phyloP scores from a whole-genome alignment of 192 early-diverging fungal species.

The Funneliformis mosseae region DNA sequence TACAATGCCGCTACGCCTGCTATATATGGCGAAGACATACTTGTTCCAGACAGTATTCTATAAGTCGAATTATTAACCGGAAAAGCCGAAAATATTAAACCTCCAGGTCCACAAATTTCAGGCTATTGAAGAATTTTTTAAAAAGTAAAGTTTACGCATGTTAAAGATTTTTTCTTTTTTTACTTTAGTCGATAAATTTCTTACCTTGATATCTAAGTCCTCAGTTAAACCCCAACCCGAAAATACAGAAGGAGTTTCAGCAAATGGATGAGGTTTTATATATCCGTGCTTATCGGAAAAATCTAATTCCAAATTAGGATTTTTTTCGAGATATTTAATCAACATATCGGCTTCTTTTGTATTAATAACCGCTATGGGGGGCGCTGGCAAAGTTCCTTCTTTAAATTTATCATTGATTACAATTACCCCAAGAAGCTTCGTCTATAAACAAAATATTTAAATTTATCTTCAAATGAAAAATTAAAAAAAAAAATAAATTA shows the following conservation, averaged over 20 bases:
- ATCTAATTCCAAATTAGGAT: not conserved
- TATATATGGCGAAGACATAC: conserved; percentile 54
- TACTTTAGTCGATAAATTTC: not conserved
- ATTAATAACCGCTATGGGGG: not conserved
- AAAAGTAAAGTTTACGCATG: not conserved
- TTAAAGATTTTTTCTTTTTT: not conserved
- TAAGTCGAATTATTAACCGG: conserved; percentile 47
- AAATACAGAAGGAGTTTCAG: not conserved
- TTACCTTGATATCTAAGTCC: not conserved
- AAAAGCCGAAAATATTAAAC: conserved; percentile 53
- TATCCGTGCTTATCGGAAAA: not conserved
- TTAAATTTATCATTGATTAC: too few species aligned
- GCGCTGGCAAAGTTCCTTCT: too few species aligned
- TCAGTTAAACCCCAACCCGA: not conserved
- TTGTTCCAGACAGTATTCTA: conserved; percentile 58
- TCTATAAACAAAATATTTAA: too few species aligned
- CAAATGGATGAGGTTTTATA: not conserved
- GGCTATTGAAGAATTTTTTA: conserved; percentile 35
- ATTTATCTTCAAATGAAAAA: too few species aligned
- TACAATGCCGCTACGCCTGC: conserved; percentile 43
- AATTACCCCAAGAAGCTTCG: too few species aligned
- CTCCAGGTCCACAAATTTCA: conserved; percentile 55
- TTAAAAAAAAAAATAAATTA: too few species aligned
- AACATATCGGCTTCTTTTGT: not conserved
- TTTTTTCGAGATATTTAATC: not conserved